Percentiles rank a stretch among this genome's conserved stretches.
These are phyloP conservation scores for Coffea canephora DNA, from an alignment of 257 asterid species.

Conservation along the genomic window DNA sequence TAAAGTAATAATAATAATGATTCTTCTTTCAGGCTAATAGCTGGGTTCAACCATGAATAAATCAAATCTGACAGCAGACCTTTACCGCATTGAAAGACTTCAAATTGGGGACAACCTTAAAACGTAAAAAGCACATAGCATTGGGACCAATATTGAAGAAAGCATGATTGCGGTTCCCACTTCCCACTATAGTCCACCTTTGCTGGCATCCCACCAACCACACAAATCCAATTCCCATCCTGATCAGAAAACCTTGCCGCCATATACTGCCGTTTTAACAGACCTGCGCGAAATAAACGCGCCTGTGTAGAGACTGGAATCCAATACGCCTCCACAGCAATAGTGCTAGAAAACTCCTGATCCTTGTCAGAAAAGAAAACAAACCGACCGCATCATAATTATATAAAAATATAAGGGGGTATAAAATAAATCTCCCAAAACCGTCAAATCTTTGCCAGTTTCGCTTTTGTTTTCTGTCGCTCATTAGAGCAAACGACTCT, in stretches of 20 bases:
- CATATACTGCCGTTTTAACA: neutral
- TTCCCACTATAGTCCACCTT: neutral
- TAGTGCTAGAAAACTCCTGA: too few relatives aligned
- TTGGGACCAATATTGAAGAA: neutral
- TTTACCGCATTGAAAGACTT: neutral
- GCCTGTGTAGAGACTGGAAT: neutral
- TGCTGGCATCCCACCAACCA: neutral
- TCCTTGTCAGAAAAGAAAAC: neutral
- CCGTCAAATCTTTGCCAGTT: neutral
- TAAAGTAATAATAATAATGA: too few relatives aligned
- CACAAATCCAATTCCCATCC: neutral
- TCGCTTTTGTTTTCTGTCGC: too few relatives aligned
- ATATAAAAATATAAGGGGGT: constrained; percentile 15
- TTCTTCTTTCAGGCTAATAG: neutral
- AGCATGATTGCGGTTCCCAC: neutral
- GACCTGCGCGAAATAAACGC: neutral
- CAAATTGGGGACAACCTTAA: neutral
- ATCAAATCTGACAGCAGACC: neutral
- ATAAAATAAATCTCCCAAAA: neutral
- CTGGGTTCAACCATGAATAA: neutral
- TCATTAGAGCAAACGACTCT: neutral
- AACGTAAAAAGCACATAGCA: neutral
- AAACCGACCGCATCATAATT: constrained; percentile 9
- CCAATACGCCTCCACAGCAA: neutral
- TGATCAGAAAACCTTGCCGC: neutral